Evolutionary conservation across 2,329 filamentous ascomycete genomes (phyloP).

Genomic region (Pyrenochaeta sp.): DNA sequence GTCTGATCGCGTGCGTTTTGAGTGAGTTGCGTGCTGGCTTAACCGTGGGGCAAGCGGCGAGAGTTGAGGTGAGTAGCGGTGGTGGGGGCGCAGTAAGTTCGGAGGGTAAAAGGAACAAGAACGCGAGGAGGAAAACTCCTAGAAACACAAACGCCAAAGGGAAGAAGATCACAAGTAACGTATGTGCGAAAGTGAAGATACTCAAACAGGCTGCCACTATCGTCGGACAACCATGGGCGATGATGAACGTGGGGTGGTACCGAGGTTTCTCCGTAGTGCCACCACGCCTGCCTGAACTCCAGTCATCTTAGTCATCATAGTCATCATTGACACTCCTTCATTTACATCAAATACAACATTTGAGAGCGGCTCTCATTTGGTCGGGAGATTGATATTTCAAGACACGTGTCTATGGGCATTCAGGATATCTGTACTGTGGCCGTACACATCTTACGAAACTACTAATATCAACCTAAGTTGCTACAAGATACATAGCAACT

Average conservation of each 20-base stretch:
- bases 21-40: slow-evolving; percentile 12
- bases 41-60: slow-evolving; percentile 25
- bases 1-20: slow-evolving; percentile 26
- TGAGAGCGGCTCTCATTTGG: too few relatives aligned
- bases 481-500: neutral
- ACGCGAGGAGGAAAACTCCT: slow-evolving; percentile 5
- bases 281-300: slow-evolving; percentile 4
- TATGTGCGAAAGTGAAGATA: slow-evolving; percentile 12
- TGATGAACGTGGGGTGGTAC: slow-evolving; percentile 20
- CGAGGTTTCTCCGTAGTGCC: slow-evolving; percentile 21
- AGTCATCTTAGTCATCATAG: slow-evolving; percentile 14
- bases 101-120: slow-evolving; percentile 1
- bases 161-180: slow-evolving; percentile 14
- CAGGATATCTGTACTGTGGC: too few relatives aligned
- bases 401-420: neutral
- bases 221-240: slow-evolving; percentile 20
- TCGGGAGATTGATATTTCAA: neutral
- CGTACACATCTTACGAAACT: too few relatives aligned
- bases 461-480: too few relatives aligned
- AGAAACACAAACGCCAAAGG: slow-evolving; percentile 24
- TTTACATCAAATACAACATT: too few relatives aligned
- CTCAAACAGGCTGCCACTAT: slow-evolving; percentile 22
- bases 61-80: slow-evolving; percentile 14
- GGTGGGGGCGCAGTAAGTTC: slow-evolving; percentile 1
- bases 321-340: too few relatives aligned